phyloP scores from a whole-genome alignment of 2,329 filamentous ascomycete species.

The Colletotrichum lini region DNA sequence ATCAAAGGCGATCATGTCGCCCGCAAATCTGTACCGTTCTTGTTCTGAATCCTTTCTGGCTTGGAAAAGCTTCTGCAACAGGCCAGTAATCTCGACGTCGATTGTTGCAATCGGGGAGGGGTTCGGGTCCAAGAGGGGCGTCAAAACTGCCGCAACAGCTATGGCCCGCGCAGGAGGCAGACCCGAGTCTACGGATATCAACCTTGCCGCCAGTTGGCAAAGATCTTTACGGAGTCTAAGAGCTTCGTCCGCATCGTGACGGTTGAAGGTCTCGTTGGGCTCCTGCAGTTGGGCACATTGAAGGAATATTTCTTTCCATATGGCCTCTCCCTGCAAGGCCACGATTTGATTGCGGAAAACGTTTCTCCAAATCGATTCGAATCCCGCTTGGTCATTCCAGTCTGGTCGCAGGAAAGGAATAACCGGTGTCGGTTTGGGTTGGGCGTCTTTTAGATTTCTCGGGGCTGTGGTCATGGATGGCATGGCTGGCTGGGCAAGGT shows the following conservation, averaged over 20 bases:
- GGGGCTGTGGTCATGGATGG: background rate
- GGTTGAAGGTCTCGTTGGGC: background rate
- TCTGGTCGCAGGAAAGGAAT: background rate
- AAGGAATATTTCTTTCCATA: background rate
- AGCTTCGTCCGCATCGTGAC: background rate
- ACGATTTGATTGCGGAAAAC: background rate
- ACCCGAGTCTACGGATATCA: background rate
- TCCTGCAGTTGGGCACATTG: background rate
- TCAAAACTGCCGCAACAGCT: background rate
- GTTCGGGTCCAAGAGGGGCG: background rate
- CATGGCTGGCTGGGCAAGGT: background rate
- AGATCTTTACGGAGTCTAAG: background rate
- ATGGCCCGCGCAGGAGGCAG: background rate
- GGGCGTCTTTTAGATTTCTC: background rate
- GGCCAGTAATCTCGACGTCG: background rate
- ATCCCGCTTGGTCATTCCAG: background rate
- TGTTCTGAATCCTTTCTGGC: background rate
- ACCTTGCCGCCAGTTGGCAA: background rate
- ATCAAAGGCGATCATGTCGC: background rate
- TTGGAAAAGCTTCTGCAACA: background rate
- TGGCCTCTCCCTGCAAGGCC: background rate
- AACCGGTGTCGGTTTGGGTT: background rate
- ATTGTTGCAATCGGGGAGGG: background rate
- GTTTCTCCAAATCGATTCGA: background rate
- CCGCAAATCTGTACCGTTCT: background rate